Base-by-base conservation (phyloP, 106 monocot species). In the Allium sativum region DNA sequence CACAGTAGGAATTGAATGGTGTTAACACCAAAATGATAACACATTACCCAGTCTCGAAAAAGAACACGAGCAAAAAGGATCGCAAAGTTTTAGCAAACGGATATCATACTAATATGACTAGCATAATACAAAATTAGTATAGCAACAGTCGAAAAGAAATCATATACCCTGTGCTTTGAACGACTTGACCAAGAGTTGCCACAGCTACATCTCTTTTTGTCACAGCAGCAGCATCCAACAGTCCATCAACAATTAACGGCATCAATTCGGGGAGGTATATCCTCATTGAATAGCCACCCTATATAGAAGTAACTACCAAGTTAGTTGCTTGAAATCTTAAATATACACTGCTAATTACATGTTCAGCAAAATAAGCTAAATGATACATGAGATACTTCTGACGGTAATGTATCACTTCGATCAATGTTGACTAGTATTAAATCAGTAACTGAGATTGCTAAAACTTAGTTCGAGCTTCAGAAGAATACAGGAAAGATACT, bases 201-300 rank as follows among this genome's bases (percentile, higher is more conserved):
- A 98, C 88, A 56, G 91, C 96, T n/a, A 98, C 88, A 79, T 98
- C 88, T 22, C 96, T 74, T 67, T 96, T 96, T 64, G 46, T 73
- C 48, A 70, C 69, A 50, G 95, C 74, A 65, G 84, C 84, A 48
- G 90, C 90, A 78, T 96, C 95, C 77, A 86, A 60, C 15, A 96
- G 95, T 64, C 87, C 95, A 17, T 96, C 95, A 71, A 96, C 84
- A 71, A 96, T 84, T 59, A 96, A 76, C 68, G 90, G 91, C 95
- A 96, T 90, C 54, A 96, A 72, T 48, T 91, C 95, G 46, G 69
- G 69, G 44, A 96, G 82, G 73, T 91, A 87, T 55, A 70, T 77
- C 68, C 95, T 78, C 95, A 96, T 91, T 58, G 79, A 79, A 80
- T 84, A 91, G 48, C 95, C 95, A 48, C 95, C 95, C 95, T 91